A percentile compares a stretch with the other conserved stretches of the same genome.
These are phyloP conservation scores for Chenopodium berlandieri DNA, from an alignment of 148 eudicot species.

Conservation along the genomic window DNA sequence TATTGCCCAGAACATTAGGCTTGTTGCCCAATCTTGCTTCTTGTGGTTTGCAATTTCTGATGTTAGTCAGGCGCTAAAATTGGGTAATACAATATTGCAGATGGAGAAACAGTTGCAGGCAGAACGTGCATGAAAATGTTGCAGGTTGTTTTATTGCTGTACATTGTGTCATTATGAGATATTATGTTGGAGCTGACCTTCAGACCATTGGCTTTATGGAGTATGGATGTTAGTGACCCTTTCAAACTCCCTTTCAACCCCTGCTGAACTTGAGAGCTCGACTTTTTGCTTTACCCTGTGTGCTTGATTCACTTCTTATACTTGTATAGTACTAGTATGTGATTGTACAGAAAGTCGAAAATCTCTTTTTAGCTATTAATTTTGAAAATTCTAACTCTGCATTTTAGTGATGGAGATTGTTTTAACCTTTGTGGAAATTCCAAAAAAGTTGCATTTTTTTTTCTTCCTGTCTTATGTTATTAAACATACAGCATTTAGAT, in stretches of 20 bases:
- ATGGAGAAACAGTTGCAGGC: neutral
- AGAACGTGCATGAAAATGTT: neutral
- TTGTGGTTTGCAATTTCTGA: neutral
- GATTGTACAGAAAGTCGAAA: neutral
- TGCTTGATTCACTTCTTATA: neutral
- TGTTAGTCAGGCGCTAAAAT: neutral
- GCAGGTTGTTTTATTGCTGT: neutral
- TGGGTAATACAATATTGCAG: slow-evolving; percentile 8
- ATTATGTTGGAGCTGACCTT: neutral
- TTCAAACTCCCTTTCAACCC: neutral
- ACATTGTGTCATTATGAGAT: neutral
- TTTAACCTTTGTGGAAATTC: neutral
- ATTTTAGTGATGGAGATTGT: neutral
- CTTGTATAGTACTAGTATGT: neutral
- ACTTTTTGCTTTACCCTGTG: neutral
- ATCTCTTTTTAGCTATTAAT: neutral
- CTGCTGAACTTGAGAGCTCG: neutral
- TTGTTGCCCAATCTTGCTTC: neutral
- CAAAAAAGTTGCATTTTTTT: no score
- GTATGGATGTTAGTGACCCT: neutral
- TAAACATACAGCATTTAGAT: neutral
- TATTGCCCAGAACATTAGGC: neutral
- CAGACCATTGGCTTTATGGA: neutral
- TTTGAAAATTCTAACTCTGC: neutral
- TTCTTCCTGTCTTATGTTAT: neutral